These are phyloP conservation scores for Marasmius tenuissimus DNA, from an alignment of 1,284 basidiomycete species.

Conservation along the genomic window DNA sequence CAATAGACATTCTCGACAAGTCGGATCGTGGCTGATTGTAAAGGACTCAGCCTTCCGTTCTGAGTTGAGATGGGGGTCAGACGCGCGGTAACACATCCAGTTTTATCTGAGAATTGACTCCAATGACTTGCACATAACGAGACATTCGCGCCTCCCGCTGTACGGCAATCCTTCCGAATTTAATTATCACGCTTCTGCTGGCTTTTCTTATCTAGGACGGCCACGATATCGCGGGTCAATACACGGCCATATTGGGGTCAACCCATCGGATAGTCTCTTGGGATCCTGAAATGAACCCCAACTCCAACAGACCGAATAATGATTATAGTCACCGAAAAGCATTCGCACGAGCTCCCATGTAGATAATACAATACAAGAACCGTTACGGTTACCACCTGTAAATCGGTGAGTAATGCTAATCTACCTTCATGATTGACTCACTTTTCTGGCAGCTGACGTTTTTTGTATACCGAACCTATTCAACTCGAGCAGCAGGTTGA, in stretches of 20 bases:
- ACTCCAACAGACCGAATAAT: neutral
- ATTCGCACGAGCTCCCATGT: slow-evolving; percentile 1
- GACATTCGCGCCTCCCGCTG: neutral
- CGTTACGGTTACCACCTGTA: slow-evolving; percentile 1
- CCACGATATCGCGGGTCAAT: slow-evolving; percentile 24
- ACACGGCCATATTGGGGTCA: slow-evolving; percentile 24
- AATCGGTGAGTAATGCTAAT: neutral
- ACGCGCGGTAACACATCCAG: neutral
- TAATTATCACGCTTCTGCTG: neutral
- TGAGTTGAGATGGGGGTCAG: neutral
- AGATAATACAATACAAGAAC: slow-evolving; percentile 5
- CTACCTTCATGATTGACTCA: too few relatives aligned
- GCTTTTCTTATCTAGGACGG: neutral
- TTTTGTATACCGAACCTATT: neutral
- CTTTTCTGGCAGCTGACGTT: neutral
- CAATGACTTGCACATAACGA: neutral
- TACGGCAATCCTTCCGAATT: neutral
- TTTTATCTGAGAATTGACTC: neutral
- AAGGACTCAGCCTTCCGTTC: neutral
- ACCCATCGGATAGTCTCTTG: slow-evolving; percentile 20
- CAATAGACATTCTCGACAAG: neutral
- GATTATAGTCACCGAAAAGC: neutral
- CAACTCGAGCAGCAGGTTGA: neutral
- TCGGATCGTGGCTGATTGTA: neutral
- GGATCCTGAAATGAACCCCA: neutral